Evolutionary conservation across 1,284 basidiomycete genomes (phyloP).

Genomic region (Pisolithus thermaeus): DNA sequence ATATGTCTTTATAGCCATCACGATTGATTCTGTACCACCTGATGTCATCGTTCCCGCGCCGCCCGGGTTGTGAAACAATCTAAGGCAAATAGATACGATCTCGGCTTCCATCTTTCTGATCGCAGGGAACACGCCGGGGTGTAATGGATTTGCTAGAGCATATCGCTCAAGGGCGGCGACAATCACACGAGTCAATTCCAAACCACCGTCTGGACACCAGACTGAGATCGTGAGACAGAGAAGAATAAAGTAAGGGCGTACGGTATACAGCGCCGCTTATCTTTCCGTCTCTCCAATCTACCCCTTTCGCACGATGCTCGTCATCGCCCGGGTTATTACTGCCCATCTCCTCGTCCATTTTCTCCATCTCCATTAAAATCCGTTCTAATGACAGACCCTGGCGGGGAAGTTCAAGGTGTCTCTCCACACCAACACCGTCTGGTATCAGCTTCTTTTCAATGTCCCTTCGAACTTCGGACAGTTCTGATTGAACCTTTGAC

Average conservation of each 20-base stretch:
- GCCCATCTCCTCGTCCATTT: slow-evolving; percentile 61
- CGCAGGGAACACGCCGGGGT: slow-evolving; percentile 94
- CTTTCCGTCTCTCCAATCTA: slow-evolving; percentile 71
- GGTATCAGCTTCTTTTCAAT: slow-evolving; percentile 69
- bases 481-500: slow-evolving; percentile 63
- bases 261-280: slow-evolving; percentile 88
- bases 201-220: slow-evolving; percentile 64
- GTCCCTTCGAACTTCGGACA: slow-evolving; percentile 60
- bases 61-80: slow-evolving; percentile 79
- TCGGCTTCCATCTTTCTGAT: slow-evolving; percentile 98
- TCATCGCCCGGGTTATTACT: slow-evolving; percentile 21
- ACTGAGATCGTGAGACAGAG: slow-evolving; percentile 1
- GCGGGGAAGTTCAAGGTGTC: slow-evolving; percentile 62
- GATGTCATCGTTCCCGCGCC: slow-evolving; percentile 91
- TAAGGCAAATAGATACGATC: slow-evolving; percentile 90
- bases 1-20: slow-evolving; percentile 92
- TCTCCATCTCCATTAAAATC: slow-evolving; percentile 77
- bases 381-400: slow-evolving; percentile 67
- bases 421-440: slow-evolving; percentile 51
- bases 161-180: slow-evolving; percentile 68
- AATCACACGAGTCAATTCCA: slow-evolving; percentile 71
- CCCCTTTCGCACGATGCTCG: neutral
- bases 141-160: slow-evolving; percentile 84
- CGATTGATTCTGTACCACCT: slow-evolving; percentile 94
- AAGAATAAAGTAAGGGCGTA: slow-evolving; percentile 32